A percentile compares a stretch with the other conserved stretches of the same genome.
phyloP scores from a whole-genome alignment of 768 basidiomycete species.

The Mycena crocata region DNA sequence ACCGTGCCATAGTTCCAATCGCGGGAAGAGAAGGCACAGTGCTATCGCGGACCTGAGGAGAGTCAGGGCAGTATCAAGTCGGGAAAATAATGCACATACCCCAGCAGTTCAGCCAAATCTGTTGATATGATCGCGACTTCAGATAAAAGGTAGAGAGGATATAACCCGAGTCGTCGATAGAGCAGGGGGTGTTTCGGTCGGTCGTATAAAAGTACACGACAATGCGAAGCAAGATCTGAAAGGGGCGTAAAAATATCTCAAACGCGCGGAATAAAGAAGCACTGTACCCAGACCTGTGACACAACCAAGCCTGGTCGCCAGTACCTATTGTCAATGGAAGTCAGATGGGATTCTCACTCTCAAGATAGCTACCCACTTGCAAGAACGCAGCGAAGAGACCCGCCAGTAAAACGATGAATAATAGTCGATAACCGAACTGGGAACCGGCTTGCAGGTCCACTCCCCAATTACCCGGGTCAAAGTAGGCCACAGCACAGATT shows the following conservation, averaged over 20 bases:
- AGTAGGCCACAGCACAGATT: slow-evolving; percentile 89
- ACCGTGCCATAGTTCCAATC: slow-evolving; percentile 75
- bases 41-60: slow-evolving; percentile 72
- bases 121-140: slow-evolving; percentile 83
- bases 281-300: slow-evolving; percentile 85
- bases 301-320: slow-evolving; percentile 84
- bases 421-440: slow-evolving; percentile 83
- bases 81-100: slow-evolving; percentile 38
- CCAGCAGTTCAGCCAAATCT: slow-evolving; percentile 84
- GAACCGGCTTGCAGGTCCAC: slow-evolving; percentile 92
- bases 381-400: slow-evolving; percentile 87
- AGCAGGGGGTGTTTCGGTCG: slow-evolving; percentile 68
- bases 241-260: neutral
- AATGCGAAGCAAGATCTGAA: slow-evolving; percentile 65
- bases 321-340: slow-evolving; percentile 59
- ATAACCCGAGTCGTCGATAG: slow-evolving; percentile 69
- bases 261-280: slow-evolving; percentile 7
- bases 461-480: slow-evolving; percentile 80
- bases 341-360: neutral
- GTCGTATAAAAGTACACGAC: slow-evolving; percentile 72
- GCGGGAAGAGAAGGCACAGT: slow-evolving; percentile 78
- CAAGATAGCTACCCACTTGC: slow-evolving; percentile 61
- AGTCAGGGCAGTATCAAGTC: neutral
- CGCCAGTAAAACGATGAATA: slow-evolving; percentile 87
- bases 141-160: slow-evolving; percentile 72